Percentiles rank a stretch among this genome's conserved stretches.
These are phyloP conservation scores for Diospyros lotus DNA, from an alignment of 148 eudicot genomes.

Conservation along the genomic window DNA sequence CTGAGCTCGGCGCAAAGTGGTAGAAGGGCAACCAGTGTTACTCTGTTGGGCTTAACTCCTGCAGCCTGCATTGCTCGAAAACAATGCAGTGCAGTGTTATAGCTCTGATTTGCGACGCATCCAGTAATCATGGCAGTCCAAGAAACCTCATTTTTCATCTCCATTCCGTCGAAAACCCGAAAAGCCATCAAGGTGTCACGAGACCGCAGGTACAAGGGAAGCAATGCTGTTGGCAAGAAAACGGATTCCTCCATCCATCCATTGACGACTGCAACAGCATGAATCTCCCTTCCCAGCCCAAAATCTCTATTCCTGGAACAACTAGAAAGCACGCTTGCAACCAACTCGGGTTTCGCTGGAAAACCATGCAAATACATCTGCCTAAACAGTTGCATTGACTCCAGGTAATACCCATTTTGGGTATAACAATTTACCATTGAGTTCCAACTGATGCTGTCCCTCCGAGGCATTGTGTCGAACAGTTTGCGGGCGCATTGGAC, in stretches of 20 bases:
- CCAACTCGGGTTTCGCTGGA: constrained; percentile 40
- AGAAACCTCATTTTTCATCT: constrained; percentile 43
- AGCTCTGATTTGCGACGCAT: constrained; percentile 23
- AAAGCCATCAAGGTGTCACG: constrained; percentile 30
- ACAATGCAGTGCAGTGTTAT: constrained; percentile 34
- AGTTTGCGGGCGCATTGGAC: constrained; percentile 24
- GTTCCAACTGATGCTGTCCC: constrained; percentile 46
- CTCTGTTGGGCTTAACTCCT: constrained; percentile 35
- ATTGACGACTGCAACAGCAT: constrained; percentile 34
- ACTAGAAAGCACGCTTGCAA: constrained; percentile 32
- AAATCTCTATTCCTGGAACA: constrained; percentile 22
- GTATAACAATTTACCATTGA: constrained; percentile 39
- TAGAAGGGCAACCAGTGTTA: constrained; percentile 36
- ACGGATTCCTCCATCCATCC: constrained; percentile 30
- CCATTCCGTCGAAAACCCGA: constrained; percentile 34
- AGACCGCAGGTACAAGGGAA: constrained; percentile 35
- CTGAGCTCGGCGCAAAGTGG: constrained; percentile 39
- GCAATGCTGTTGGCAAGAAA: constrained; percentile 37
- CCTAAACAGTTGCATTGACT: constrained; percentile 33
- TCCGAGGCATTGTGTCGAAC: constrained; percentile 42
- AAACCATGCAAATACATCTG: constrained; percentile 34
- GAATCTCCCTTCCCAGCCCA: constrained; percentile 34
- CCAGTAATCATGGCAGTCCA: constrained; percentile 57
- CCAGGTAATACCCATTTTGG: constrained; percentile 31
- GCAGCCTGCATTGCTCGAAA: constrained; percentile 35